Conservation (phyloP, 805 yeast species). For the Schwanniomyces polymorphus region DNA sequence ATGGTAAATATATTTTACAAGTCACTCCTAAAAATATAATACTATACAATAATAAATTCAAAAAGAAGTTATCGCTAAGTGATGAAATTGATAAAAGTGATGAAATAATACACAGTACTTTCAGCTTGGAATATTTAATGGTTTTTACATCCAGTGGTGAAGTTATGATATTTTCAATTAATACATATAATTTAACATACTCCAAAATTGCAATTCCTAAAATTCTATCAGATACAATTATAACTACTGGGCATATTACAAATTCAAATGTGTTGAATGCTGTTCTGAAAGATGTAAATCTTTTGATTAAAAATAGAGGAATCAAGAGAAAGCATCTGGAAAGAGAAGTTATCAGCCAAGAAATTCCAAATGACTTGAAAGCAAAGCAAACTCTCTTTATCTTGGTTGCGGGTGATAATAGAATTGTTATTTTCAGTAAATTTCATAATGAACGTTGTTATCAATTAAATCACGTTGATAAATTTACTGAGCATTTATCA, state of each 20-base stretch:
- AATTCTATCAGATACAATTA: conserved; percentile 47
- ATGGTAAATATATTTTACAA: conserved; percentile 65
- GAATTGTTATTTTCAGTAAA: conserved; percentile 62
- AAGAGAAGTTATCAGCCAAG: neutral
- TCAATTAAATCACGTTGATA: conserved; percentile 51
- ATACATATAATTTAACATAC: conserved; percentile 37
- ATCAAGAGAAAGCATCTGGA: conserved; percentile 24
- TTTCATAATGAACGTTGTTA: conserved; percentile 54
- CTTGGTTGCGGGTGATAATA: conserved; percentile 74
- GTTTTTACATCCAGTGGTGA: conserved; percentile 71
- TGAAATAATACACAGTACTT: conserved; percentile 63
- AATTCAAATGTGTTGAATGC: conserved; percentile 38
- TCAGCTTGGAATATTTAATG: conserved; percentile 63
- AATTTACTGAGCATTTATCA: conserved; percentile 42
- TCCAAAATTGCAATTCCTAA: conserved; percentile 39
- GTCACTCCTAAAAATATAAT: conserved; percentile 66
- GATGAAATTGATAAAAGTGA: conserved; percentile 36
- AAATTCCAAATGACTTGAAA: conserved; percentile 9
- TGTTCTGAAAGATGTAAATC: conserved; percentile 27
- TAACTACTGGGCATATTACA: conserved; percentile 69
- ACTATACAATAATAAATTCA: conserved; percentile 60
- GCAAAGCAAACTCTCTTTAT: conserved; percentile 50
- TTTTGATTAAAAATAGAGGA: conserved; percentile 25
- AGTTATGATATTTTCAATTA: conserved; percentile 50
- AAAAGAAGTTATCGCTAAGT: conserved; percentile 48